Evolutionary conservation across 768 basidiomycete genomes (phyloP).

Genomic region (Rickenella mellea): DNA sequence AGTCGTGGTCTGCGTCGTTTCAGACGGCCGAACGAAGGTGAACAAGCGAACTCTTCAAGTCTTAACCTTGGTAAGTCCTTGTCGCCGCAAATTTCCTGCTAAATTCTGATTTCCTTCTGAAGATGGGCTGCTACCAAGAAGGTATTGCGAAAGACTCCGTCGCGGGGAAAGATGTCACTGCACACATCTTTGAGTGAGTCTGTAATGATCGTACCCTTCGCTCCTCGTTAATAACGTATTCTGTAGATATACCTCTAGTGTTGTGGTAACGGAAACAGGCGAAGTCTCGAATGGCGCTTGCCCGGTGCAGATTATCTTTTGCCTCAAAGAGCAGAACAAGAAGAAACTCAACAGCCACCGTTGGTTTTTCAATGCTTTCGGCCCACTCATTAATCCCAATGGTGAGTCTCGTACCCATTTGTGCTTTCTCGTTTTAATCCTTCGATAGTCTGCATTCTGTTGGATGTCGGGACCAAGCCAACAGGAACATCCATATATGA

Average conservation of each 20-base stretch:
- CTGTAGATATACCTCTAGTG: conserved; percentile 64
- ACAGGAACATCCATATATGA: conserved; percentile 93
- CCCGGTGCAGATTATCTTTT: conserved; percentile 83
- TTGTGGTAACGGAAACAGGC: conserved; percentile 68
- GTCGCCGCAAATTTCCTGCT: conserved; percentile 1
- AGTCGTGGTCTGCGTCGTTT: conserved; percentile 81
- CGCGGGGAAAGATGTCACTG: conserved; percentile 83
- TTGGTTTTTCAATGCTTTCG: conserved; percentile 97
- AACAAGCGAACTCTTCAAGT: conserved; percentile 90
- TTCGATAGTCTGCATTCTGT: conserved; percentile 66
- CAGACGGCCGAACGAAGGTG: conserved; percentile 78
- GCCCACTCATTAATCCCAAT: conserved; percentile 78
- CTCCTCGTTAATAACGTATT: conserved; percentile 2
- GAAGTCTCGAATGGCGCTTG: conserved; percentile 71
- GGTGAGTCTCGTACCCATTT: conserved; percentile 28
- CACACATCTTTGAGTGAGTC: conserved; percentile 84
- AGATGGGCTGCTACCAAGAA: conserved; percentile 87
- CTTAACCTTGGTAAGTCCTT: conserved; percentile 53
- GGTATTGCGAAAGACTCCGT: conserved; percentile 86
- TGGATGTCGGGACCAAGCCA: conserved; percentile 95
- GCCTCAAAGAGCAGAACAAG: conserved; percentile 92
- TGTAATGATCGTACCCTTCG: conserved; percentile 4
- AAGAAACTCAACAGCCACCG: conserved; percentile 94
- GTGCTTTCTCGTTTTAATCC: conserved; percentile 1
- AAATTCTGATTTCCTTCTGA: background rate